Base-by-base conservation (phyloP, 257 asterid species). In the Solanum clarkiae region DNA sequence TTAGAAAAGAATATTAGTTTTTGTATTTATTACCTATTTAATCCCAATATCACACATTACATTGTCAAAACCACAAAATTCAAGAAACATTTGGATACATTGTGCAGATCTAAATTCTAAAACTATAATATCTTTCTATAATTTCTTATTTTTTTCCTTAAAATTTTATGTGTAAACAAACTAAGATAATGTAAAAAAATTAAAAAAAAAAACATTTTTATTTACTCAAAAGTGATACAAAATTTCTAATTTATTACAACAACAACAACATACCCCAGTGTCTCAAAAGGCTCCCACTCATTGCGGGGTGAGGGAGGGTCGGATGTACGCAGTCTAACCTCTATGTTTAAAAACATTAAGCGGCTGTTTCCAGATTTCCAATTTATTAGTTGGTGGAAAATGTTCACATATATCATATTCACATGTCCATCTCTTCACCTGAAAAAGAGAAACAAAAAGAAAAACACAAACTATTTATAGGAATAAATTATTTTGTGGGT, bases 1-100 rank as follows among this genome's bases (percentile, higher is more conserved):
- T n/a, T 59, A 9, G 1, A 8, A 59, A 59, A 24, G 1, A 59
- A 12, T 0, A 51, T 0, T 4, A 59, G 0, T 10, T 59, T 53
- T 11, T 0, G n/a, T 59, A 59, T 59, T 10, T 59, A 4, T 22
- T n/a, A 59, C 5, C 11, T 59, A n/a, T 59, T 57, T n/a, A n/a
- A n/a, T 59, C 14, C 6, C 8, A 63, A 11, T 63, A 5, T 24
- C 26, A 24, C 17, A 63, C 7, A 63, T 24, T 24, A 14, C 17
- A 24, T 63, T 14, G 24, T 24, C 26, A 63, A 14, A 8, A 24
- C 1, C 2, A 26, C 0, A 6, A 29, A 7, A 66, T 3, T 65
- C 17, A 29, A 65, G 29, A 2, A 13, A 4, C 6, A 29, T 13
- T 29, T 65, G 3, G 6, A 65, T 65, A 65, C 0, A 15, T 6